A percentile compares a stretch with the other conserved stretches of the same genome.
These are phyloP conservation scores for Penicillium digitatum DNA, from an alignment of 2,329 filamentous ascomycete genomes.

Conservation along the genomic window DNA sequence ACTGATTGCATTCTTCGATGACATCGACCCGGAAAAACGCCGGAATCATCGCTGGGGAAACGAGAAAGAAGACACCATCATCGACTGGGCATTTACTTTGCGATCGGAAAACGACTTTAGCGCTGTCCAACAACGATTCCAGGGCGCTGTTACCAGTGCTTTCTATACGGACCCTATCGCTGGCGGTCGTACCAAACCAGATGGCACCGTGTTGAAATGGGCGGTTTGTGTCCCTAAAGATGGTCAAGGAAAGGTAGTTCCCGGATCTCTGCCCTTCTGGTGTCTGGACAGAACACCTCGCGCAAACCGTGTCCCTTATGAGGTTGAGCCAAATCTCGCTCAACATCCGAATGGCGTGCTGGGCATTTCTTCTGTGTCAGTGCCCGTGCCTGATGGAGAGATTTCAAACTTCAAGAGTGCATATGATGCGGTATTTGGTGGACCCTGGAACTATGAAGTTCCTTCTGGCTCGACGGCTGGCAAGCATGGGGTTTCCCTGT, in stretches of 20 bases:
- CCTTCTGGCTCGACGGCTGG: not conserved
- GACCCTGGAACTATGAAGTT: constrained; percentile 4
- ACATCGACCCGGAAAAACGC: constrained; percentile 15
- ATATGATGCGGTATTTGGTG: constrained; percentile 8
- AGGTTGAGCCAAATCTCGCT: constrained; percentile 2
- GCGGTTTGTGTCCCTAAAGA: constrained; percentile 3
- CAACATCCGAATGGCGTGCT: constrained; percentile 11
- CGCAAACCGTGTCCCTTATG: constrained; percentile 10
- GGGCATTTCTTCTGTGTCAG: constrained; percentile 4
- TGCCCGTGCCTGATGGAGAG: not conserved
- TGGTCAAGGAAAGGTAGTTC: not conserved
- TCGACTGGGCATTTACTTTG: constrained; percentile 21
- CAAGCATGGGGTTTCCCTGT: not conserved
- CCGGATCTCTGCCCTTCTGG: constrained; percentile 11
- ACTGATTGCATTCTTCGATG: constrained; percentile 21
- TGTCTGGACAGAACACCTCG: constrained; percentile 14
- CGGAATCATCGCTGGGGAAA: constrained; percentile 20
- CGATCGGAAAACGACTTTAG: constrained; percentile 12
- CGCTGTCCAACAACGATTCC: constrained; percentile 7
- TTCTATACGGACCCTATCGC: constrained; percentile 9
- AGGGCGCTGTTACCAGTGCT: not conserved
- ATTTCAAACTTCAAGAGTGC: not conserved
- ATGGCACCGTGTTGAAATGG: constrained; percentile 12
- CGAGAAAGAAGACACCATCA: constrained; percentile 13
- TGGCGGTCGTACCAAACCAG: constrained; percentile 10